phyloP scores from a whole-genome alignment of 2,329 filamentous ascomycete genomes.

The Aspergillus sp. region DNA sequence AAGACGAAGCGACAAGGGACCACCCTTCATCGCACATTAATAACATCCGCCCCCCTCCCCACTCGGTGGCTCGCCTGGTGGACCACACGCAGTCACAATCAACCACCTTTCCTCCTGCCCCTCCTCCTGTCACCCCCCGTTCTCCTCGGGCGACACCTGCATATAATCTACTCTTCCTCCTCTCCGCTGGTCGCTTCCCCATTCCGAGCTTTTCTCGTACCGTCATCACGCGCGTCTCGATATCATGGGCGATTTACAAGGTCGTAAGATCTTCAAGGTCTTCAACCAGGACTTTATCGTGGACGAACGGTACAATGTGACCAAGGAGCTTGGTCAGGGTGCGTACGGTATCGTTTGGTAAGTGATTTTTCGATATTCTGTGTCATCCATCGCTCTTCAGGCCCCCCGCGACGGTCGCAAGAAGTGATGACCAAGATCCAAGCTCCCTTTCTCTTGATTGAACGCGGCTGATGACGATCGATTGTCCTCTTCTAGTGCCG shows the following conservation, averaged over 20 bases:
- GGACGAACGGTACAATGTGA: conserved; percentile 96
- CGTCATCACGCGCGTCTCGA: conserved; percentile 6
- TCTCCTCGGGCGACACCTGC: not conserved
- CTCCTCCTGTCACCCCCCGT: not conserved
- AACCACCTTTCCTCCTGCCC: not conserved
- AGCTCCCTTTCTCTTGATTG: not conserved
- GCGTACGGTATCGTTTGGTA: conserved; percentile 99
- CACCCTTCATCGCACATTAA: too few species aligned
- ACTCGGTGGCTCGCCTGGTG: not conserved
- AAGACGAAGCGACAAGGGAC: too few species aligned
- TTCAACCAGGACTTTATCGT: conserved; percentile 99
- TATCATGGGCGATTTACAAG: conserved; percentile 60
- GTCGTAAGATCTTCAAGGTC: conserved; percentile 96
- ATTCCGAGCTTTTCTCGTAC: conserved; percentile 1
- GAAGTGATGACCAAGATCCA: not conserved
- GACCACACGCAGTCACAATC: not conserved
- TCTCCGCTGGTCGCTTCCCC: conserved; percentile 5
- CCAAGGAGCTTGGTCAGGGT: conserved; percentile 96
- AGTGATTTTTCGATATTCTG: conserved; percentile 27
- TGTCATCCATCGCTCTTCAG: not conserved
- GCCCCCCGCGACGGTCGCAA: not conserved
- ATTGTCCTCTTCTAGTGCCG: conserved; percentile 61
- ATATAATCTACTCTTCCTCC: conserved; percentile 1
- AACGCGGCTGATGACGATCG: conserved; percentile 15
- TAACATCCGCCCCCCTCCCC: too few species aligned